Conservation (phyloP, 768 basidiomycete species). For the Russula sp. region DNA sequence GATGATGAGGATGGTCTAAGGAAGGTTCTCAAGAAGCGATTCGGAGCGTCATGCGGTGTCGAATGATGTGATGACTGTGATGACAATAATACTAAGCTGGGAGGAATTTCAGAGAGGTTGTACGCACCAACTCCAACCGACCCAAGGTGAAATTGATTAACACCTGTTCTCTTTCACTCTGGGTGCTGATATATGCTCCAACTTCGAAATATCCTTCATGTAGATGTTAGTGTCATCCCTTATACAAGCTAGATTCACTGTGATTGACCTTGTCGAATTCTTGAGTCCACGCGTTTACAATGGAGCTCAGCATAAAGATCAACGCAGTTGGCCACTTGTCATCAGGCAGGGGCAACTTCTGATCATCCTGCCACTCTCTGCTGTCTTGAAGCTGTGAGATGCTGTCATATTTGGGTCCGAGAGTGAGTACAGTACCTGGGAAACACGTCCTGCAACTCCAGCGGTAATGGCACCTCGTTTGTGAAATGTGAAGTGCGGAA, state of each 20-base stretch:
- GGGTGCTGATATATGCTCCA: conserved; percentile 54
- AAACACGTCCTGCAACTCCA: too few species aligned
- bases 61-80: conserved; percentile 71
- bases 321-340: conserved; percentile 80
- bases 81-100: not conserved
- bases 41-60: conserved; percentile 70
- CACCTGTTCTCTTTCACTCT: conserved; percentile 46
- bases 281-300: conserved; percentile 83
- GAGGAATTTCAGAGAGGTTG: not conserved
- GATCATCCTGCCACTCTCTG: conserved; percentile 42
- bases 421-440: too few species aligned
- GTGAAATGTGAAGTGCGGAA: too few species aligned
- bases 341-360: conserved; percentile 57
- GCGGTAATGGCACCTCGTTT: too few species aligned
- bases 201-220: conserved; percentile 80
- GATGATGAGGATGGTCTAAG: conserved; percentile 67
- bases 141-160: conserved; percentile 73
- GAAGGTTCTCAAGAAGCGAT: conserved; percentile 54
- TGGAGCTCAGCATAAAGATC: conserved; percentile 79
- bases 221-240: not conserved
- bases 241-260: not conserved
- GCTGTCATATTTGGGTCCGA: conserved; percentile 23
- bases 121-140: conserved; percentile 74
- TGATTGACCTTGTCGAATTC: conserved; percentile 71
- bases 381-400: conserved; percentile 62